Conservation (phyloP, 805 yeast species). For the Starmerella davenportii region DNA sequence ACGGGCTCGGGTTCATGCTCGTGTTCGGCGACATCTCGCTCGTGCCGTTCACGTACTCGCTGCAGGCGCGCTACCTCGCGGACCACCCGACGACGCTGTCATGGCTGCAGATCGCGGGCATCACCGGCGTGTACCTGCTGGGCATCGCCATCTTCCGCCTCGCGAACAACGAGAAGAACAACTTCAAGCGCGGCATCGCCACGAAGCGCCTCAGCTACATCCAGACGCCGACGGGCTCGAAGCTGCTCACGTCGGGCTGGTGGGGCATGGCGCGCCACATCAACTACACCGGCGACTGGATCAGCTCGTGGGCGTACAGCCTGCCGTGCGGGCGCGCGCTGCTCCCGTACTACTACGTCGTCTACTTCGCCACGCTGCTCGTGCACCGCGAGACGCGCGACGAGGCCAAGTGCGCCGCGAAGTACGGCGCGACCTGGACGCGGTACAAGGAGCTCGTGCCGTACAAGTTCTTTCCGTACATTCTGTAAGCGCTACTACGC, state of each 20-base stretch:
- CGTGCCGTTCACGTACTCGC: slow-evolving; percentile 78
- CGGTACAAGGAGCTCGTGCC: slow-evolving; percentile 70
- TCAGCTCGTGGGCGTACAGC: slow-evolving; percentile 83
- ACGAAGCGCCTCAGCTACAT: slow-evolving; percentile 48
- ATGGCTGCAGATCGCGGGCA: slow-evolving; percentile 22
- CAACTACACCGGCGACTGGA: slow-evolving; percentile 90
- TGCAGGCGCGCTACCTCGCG: slow-evolving; percentile 71
- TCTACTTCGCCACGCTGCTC: slow-evolving; percentile 65
- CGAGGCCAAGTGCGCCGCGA: slow-evolving; percentile 71
- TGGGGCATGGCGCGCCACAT: slow-evolving; percentile 88
- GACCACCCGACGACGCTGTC: slow-evolving; percentile 44
- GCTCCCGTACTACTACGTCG: slow-evolving; percentile 69
- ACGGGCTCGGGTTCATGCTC: slow-evolving; percentile 94
- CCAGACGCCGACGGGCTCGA: slow-evolving; percentile 58
- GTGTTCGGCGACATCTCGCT: slow-evolving; percentile 84
- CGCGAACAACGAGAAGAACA: slow-evolving; percentile 69
- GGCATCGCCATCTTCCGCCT: slow-evolving; percentile 76
- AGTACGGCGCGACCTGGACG: slow-evolving; percentile 76
- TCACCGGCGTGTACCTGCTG: slow-evolving; percentile 32
- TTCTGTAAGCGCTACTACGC: slow-evolving; percentile 37
- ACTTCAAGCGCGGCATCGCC: slow-evolving; percentile 63
- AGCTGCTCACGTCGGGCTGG: slow-evolving; percentile 80
- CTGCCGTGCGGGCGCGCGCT: slow-evolving; percentile 70
- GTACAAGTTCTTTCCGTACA: slow-evolving; percentile 73
- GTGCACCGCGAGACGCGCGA: slow-evolving; percentile 83